Evolutionary conservation across 768 basidiomycete genomes (phyloP).

Genomic region (Lactarius pseudohatsudake): DNA sequence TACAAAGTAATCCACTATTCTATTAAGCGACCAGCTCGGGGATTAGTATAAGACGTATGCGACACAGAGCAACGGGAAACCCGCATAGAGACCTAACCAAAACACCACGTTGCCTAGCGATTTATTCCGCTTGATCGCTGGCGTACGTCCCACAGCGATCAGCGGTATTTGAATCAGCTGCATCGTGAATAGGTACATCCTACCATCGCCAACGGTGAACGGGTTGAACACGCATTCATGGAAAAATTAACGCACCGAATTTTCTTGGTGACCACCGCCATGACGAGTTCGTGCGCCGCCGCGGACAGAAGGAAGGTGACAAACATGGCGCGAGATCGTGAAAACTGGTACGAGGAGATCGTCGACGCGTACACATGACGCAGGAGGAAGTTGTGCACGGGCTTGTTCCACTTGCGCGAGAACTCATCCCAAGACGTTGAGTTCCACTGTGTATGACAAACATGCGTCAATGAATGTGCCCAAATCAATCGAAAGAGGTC

Average conservation of each 20-base stretch:
- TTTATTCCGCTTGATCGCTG: conserved; percentile 77
- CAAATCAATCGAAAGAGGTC: background rate
- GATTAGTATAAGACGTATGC: conserved; percentile 59
- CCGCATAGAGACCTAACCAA: conserved; percentile 89
- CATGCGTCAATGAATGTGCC: background rate
- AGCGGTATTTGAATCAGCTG: conserved; percentile 90
- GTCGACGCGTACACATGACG: conserved; percentile 94
- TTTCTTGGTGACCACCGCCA: conserved; percentile 94
- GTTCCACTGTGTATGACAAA: conserved; percentile 73
- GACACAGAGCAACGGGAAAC: conserved; percentile 91
- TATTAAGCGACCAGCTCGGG: background rate
- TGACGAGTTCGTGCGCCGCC: conserved; percentile 89
- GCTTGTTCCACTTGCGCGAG: conserved; percentile 98
- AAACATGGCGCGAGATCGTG: conserved; percentile 81
- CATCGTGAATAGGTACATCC: conserved; percentile 78
- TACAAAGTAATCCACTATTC: background rate
- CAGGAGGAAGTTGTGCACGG: conserved; percentile 90
- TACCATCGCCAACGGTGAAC: conserved; percentile 32
- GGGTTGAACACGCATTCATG: background rate
- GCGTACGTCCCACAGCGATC: conserved; percentile 76
- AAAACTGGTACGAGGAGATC: conserved; percentile 72
- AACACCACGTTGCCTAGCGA: conserved; percentile 84
- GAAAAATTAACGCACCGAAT: conserved; percentile 55
- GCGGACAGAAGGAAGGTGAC: conserved; percentile 92
- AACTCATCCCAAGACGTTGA: conserved; percentile 97